Conservation (phyloP, 1,284 basidiomycete species). For the Schizophyllum commune region DNA sequence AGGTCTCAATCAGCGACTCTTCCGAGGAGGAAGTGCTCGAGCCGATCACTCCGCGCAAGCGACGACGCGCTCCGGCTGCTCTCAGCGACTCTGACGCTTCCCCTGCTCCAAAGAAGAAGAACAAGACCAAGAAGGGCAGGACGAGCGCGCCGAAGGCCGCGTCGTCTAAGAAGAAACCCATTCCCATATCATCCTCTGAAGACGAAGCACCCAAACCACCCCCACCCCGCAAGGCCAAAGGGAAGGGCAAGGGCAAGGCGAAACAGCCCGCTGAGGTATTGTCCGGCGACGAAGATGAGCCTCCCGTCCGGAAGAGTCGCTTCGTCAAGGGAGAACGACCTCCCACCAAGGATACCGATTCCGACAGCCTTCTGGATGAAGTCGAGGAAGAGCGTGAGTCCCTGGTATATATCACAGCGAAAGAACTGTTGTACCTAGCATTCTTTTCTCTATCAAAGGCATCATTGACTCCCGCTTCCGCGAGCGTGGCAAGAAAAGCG, state of each 20-base stretch:
- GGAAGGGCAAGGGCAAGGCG: neutral
- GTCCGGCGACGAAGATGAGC: neutral
- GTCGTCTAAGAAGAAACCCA: neutral
- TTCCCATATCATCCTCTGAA: neutral
- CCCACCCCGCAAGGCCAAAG: neutral
- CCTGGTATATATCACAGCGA: neutral
- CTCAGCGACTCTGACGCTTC: neutral
- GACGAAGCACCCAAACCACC: neutral
- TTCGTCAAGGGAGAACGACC: neutral
- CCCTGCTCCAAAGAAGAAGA: neutral
- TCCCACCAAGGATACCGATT: slow-evolving; percentile 1
- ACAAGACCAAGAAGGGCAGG: neutral
- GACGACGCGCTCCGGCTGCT: neutral
- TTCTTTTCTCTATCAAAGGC: slow-evolving; percentile 26
- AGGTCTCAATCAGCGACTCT: neutral
- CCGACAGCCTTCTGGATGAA: slow-evolving; percentile 5
- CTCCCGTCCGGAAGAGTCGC: slow-evolving; percentile 1
- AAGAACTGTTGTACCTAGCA: neutral
- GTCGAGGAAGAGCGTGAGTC: slow-evolving; percentile 6
- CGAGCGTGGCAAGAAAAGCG: slow-evolving; percentile 46
- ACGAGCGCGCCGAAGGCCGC: neutral
- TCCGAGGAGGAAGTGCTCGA: neutral
- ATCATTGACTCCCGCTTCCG: slow-evolving; percentile 61
- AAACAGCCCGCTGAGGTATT: neutral
- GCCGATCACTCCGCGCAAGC: neutral